Evolutionary conservation across 805 yeast genomes (phyloP).

Genomic region (Phaffomyces thermotolerans): DNA sequence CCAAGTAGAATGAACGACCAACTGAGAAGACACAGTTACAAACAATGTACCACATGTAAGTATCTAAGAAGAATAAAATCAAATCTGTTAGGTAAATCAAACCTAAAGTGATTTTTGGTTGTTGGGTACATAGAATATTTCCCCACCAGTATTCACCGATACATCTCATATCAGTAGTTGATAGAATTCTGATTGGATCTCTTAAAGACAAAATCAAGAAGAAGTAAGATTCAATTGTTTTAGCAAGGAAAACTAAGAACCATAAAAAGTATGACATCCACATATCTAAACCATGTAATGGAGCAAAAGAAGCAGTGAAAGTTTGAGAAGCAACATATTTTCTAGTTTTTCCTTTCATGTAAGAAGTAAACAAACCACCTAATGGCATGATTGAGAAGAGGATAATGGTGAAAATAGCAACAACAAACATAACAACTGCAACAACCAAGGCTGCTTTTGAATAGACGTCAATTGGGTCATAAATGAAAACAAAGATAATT

Average conservation of each 20-base stretch:
- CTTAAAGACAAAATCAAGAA: constrained; percentile 82
- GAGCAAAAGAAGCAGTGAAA: constrained; percentile 86
- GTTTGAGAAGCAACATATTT: constrained; percentile 89
- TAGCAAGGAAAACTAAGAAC: constrained; percentile 84
- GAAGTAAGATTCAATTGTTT: constrained; percentile 84
- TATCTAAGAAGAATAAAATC: constrained; percentile 95
- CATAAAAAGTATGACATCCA: constrained; percentile 93
- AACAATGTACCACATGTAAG: constrained; percentile 97
- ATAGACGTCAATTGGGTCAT: constrained; percentile 58
- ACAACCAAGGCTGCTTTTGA: constrained; percentile 73
- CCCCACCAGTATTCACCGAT: constrained; percentile 92
- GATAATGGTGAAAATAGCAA: constrained; percentile 74
- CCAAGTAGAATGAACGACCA: constrained; percentile 96
- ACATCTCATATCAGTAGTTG: constrained; percentile 87
- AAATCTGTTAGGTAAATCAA: constrained; percentile 90
- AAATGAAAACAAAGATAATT: constrained; percentile 75
- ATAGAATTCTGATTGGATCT: constrained; percentile 90
- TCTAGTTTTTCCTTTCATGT: constrained; percentile 80
- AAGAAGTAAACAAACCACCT: constrained; percentile 92
- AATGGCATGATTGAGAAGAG: constrained; percentile 94
- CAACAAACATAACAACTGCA: constrained; percentile 81
- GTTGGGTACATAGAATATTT: constrained; percentile 66
- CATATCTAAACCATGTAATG: constrained; percentile 82
- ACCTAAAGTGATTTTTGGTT: constrained; percentile 84
- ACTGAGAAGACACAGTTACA: constrained; percentile 93